phyloP scores from a whole-genome alignment of 164 flowering plant species.

The Annona cherimola region DNA sequence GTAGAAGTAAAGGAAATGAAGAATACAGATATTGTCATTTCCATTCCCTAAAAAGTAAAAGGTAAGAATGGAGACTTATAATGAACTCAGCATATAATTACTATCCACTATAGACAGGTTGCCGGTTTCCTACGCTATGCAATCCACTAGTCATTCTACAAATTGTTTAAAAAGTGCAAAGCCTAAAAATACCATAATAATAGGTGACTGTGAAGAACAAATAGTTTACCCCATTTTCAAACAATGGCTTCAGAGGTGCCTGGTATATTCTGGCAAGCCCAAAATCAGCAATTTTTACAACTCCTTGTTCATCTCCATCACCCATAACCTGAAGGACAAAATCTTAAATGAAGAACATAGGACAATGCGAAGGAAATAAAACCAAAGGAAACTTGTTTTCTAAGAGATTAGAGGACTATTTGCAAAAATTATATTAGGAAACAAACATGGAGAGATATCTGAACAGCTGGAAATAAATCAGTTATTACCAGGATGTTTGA shows the following conservation, averaged over 20 bases:
- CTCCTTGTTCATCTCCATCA: conserved; percentile 96
- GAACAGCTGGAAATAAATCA: conserved; percentile 3
- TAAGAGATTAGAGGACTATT: no score
- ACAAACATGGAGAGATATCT: neutral
- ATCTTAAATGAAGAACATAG: conserved; percentile 4
- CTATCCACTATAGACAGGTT: no score
- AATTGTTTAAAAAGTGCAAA: no score
- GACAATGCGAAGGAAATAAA: neutral
- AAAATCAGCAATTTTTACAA: conserved; percentile 99
- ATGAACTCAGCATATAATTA: no score
- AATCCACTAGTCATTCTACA: no score
- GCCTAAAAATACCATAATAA: neutral
- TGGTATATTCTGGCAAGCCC: conserved; percentile 97
- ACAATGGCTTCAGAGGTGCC: conserved; percentile 82
- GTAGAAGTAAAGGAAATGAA: no score
- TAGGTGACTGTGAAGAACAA: neutral
- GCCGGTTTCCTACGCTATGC: no score
- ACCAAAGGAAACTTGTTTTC: neutral
- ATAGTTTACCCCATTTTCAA: conserved; percentile 79
- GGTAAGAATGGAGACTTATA: no score
- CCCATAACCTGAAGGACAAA: conserved; percentile 73
- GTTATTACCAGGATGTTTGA: conserved; percentile 80
- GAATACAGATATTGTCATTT: no score
- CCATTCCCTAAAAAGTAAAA: no score
- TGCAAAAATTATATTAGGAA: neutral